Conservation (phyloP, 1,284 basidiomycete species). For the Rhodotorula sp. region DNA sequence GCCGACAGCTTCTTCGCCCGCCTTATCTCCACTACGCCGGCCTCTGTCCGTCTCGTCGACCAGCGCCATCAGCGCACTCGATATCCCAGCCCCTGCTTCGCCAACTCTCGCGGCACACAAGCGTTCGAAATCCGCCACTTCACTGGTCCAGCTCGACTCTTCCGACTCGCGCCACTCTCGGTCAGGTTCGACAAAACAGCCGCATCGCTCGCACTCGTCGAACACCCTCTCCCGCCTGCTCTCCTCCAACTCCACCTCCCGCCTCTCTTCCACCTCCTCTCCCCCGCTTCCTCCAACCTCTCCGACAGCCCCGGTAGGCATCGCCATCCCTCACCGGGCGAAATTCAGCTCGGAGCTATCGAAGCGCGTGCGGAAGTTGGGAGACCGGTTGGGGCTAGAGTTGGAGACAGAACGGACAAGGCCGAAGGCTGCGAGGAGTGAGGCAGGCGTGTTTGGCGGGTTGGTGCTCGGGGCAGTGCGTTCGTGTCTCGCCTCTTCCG, state of each 20-base stretch:
- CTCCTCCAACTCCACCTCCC: not conserved
- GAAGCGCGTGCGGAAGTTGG: conserved; percentile 24
- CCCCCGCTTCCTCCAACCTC: not conserved
- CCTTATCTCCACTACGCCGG: not conserved
- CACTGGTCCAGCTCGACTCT: conserved; percentile 5
- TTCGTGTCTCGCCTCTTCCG: not conserved
- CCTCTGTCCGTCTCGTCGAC: not conserved
- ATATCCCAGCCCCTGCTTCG: not conserved
- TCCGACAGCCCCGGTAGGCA: conserved; percentile 4
- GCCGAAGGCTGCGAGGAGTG: conserved; percentile 59
- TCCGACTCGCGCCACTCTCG: not conserved
- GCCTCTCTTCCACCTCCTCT: not conserved
- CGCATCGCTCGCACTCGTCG: conserved; percentile 5
- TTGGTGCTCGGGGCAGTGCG: conserved; percentile 64
- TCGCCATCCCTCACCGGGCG: conserved; percentile 13
- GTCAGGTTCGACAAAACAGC: not conserved
- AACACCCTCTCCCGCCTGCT: conserved; percentile 2
- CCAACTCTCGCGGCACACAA: conserved; percentile 1
- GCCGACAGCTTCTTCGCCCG: not conserved
- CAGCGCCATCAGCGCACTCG: not conserved
- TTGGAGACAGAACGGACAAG: conserved; percentile 46
- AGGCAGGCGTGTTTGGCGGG: conserved; percentile 69
- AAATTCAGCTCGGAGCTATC: conserved; percentile 20
- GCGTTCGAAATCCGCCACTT: conserved; percentile 8
- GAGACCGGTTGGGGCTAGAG: conserved; percentile 29